These are phyloP conservation scores for Aspergillus fructus DNA, from an alignment of 2,329 filamentous ascomycete genomes.

Conservation along the genomic window DNA sequence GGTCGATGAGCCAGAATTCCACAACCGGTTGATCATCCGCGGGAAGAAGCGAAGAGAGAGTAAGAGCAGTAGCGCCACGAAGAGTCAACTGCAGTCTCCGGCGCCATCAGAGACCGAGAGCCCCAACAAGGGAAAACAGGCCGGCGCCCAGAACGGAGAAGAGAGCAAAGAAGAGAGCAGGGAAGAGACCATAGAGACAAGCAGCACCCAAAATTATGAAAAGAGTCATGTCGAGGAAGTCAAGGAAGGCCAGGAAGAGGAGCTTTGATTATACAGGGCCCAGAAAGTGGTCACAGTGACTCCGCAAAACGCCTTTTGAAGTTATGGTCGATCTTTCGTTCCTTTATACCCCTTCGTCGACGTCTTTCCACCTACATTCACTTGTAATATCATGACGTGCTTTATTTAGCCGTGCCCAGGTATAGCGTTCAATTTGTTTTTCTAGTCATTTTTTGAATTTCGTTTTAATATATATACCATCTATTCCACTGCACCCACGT, in stretches of 20 bases:
- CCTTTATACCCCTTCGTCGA: conserved; percentile 5
- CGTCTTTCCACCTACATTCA: neutral
- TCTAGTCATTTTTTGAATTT: neutral
- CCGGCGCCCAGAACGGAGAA: neutral
- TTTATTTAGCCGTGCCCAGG: neutral
- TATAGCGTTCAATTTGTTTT: neutral
- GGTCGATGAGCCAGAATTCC: conserved; percentile 33
- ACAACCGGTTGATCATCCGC: conserved; percentile 33
- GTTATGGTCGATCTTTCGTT: neutral
- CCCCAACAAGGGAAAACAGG: neutral
- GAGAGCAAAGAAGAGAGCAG: neutral
- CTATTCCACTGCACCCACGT: conserved; percentile 29
- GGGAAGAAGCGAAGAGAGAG: conserved; percentile 21
- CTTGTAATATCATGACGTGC: neutral
- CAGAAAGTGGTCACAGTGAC: neutral
- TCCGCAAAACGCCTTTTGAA: neutral
- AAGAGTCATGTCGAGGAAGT: neutral
- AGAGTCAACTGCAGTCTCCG: neutral
- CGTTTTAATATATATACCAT: conserved; percentile 13
- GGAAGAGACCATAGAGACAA: neutral
- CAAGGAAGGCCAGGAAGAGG: neutral
- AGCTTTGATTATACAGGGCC: neutral
- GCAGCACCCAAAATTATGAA: neutral
- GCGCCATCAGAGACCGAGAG: neutral
- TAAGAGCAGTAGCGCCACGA: conserved; percentile 16